These are phyloP conservation scores for Pythium scleroteichum DNA, from an alignment of 352 stramenopile species.

Conservation along the genomic window DNA sequence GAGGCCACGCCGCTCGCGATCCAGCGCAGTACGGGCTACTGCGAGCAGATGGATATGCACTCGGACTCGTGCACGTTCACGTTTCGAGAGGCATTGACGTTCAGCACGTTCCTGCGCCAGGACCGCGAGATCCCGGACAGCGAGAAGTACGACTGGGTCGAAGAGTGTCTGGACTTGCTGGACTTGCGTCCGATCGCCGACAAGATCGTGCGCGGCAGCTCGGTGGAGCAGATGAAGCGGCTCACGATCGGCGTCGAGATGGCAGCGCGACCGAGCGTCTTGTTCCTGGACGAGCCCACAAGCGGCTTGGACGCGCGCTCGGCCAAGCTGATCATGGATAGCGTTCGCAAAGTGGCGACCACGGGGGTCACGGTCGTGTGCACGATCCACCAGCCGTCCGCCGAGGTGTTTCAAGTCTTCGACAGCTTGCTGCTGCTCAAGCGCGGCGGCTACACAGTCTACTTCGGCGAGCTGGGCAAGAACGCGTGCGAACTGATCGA, in stretches of 20 bases:
- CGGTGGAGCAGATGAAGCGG: constrained; percentile 39
- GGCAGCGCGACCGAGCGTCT: constrained; percentile 65
- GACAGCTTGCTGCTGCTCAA: constrained; percentile 49
- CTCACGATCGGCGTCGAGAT: constrained; percentile 86
- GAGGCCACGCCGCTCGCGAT: constrained; percentile 20
- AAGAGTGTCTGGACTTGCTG: constrained; percentile 18
- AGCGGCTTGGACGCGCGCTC: constrained; percentile 81
- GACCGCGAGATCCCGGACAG: constrained; percentile 9
- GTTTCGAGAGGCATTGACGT: constrained; percentile 37
- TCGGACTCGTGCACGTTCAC: not conserved
- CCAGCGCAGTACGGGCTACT: constrained; percentile 57
- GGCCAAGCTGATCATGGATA: constrained; percentile 82
- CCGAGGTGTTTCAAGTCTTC: constrained; percentile 69
- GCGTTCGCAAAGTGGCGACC: constrained; percentile 54
- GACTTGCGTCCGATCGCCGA: constrained; percentile 10
- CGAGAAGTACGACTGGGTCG: constrained; percentile 19
- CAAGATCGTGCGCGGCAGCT: constrained; percentile 33
- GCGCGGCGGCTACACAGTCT: constrained; percentile 16
- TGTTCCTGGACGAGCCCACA: constrained; percentile 86
- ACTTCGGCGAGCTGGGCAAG: constrained; percentile 39
- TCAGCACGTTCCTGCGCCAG: constrained; percentile 68
- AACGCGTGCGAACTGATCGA: constrained; percentile 32
- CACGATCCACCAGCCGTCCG: constrained; percentile 88
- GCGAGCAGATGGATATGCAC: constrained; percentile 57
- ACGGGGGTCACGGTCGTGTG: constrained; percentile 78